Conservation (phyloP, 768 basidiomycete genomes). For the Suillus paluster region DNA sequence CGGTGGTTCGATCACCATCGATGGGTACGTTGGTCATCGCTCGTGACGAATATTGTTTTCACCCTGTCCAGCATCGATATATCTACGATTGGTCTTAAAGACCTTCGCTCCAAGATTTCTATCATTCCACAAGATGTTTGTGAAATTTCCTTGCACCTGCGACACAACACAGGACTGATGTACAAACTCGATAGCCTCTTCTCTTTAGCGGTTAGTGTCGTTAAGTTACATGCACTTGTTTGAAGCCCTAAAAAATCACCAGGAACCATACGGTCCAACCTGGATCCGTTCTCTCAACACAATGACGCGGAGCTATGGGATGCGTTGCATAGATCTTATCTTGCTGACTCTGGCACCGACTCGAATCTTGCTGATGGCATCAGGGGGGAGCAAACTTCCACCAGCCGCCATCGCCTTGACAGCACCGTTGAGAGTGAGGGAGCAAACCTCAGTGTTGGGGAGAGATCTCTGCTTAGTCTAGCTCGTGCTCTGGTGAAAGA, state of each 20-base stretch:
- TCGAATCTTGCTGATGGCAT: conserved; percentile 24
- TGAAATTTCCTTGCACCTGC: conserved; percentile 10
- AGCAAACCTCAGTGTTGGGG: conserved; percentile 41
- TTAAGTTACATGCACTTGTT: conserved; percentile 23
- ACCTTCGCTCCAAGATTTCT: conserved; percentile 60
- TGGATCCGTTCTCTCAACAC: conserved; percentile 64
- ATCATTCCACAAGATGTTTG: conserved; percentile 50
- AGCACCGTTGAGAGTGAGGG: conserved; percentile 57
- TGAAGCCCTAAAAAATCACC: conserved; percentile 31
- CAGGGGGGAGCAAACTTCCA: conserved; percentile 18
- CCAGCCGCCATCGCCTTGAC: conserved; percentile 52
- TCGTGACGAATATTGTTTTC: background rate
- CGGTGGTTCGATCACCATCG: conserved; percentile 62
- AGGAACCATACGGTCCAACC: conserved; percentile 62
- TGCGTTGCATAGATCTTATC: conserved; percentile 66
- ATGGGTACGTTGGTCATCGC: conserved; percentile 46
- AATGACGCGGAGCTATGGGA: conserved; percentile 72
- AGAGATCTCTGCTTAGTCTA: too few species aligned
- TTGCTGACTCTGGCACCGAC: conserved; percentile 36
- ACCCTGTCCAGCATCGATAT: conserved; percentile 58
- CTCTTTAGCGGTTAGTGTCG: conserved; percentile 56
- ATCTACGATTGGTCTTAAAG: conserved; percentile 64
- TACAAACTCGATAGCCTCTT: conserved; percentile 46
- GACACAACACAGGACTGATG: background rate
- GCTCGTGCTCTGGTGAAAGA: too few species aligned